These are phyloP conservation scores for Bonia amplexicaulis DNA, from an alignment of 176 grass and related monocot genomes.

Conservation along the genomic window DNA sequence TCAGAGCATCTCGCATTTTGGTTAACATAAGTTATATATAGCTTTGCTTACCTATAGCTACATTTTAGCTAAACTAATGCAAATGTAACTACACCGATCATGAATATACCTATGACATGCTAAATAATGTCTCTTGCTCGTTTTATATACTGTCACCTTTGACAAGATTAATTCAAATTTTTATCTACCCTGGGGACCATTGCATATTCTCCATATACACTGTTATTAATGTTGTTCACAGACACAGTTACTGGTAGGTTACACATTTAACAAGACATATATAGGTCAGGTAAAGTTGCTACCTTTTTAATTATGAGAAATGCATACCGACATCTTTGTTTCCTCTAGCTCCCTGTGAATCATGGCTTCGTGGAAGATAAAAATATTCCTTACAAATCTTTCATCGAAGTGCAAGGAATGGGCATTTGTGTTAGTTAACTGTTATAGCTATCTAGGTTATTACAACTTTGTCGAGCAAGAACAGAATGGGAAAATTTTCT, in stretches of 20 bases:
- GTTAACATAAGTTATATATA: background rate
- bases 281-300: background rate
- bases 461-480: background rate
- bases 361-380: background rate
- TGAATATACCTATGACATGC: background rate
- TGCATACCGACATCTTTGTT: background rate
- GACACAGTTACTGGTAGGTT: background rate
- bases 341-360: constrained; percentile 11
- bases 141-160: background rate
- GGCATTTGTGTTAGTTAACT: constrained; percentile 16
- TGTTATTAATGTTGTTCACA: background rate
- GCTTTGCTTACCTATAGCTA: background rate
- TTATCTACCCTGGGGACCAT: background rate
- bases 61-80: background rate
- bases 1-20: background rate
- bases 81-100: background rate
- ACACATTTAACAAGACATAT: background rate
- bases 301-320: background rate
- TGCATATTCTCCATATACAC: background rate
- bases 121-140: background rate
- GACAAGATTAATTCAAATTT: background rate
- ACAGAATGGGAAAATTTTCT: background rate
- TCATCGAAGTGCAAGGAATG: constrained; percentile 7
- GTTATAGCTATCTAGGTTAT: background rate
- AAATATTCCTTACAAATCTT: background rate